These are phyloP conservation scores for Isabelozyma pseudorhagii DNA, from an alignment of 805 yeast species.

Conservation along the genomic window DNA sequence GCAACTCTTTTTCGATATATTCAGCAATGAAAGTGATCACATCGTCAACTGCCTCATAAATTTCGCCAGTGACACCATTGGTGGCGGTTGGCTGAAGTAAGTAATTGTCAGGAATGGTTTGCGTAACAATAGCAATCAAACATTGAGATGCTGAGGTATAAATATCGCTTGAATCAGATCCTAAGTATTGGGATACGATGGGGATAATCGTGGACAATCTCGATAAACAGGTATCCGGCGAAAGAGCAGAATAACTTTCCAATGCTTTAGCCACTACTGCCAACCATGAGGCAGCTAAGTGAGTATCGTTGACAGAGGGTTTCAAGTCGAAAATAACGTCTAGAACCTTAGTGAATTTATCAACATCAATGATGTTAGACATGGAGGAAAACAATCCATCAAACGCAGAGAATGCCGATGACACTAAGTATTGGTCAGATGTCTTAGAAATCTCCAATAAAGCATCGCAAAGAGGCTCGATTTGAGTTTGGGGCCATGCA, in stretches of 20 bases:
- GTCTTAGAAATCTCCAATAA: conserved; percentile 75
- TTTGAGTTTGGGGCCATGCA: conserved; percentile 75
- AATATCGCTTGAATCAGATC: conserved; percentile 62
- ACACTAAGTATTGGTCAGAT: conserved; percentile 80
- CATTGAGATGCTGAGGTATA: conserved; percentile 82
- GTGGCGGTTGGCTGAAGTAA: conserved; percentile 50
- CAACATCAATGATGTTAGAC: conserved; percentile 57
- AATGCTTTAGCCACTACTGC: conserved; percentile 88
- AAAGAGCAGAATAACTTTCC: conserved; percentile 32
- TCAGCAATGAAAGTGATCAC: conserved; percentile 51
- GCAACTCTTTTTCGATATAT: conserved; percentile 50
- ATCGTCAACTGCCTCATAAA: conserved; percentile 56
- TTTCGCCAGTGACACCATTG: conserved; percentile 42
- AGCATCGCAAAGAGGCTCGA: conserved; percentile 72
- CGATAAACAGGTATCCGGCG: conserved; percentile 44
- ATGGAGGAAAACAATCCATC: conserved; percentile 73
- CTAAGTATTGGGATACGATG: conserved; percentile 60
- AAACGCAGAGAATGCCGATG: conserved; percentile 79
- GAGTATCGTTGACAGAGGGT: conserved; percentile 79
- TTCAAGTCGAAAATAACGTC: conserved; percentile 72
- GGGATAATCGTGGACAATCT: conserved; percentile 50
- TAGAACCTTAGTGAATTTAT: conserved; percentile 60
- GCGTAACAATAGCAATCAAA: conserved; percentile 70
- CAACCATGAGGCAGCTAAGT: conserved; percentile 90
- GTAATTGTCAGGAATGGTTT: conserved; percentile 58